Base-by-base conservation (phyloP, 768 basidiomycete species). In the Amyloporia xantha region DNA sequence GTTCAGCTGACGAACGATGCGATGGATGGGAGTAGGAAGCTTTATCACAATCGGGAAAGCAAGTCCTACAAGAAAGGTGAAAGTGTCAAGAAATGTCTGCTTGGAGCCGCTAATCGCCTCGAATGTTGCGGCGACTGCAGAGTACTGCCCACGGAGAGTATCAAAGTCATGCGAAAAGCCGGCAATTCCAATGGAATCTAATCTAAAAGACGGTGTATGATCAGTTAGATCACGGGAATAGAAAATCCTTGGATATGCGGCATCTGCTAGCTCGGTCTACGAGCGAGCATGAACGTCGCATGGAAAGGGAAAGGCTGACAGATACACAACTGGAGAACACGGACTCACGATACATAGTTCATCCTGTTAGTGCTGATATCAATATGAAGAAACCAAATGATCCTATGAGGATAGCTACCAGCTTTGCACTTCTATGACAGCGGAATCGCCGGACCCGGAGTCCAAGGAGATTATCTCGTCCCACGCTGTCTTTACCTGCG, bases 181-280 rank as follows among this genome's bases (percentile, higher is more conserved):
- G 5, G 77, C 78, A 27, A 81, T 75, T 10, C 80, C 78, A 44
- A 82, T 68, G 1, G 68, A 72, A 54, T 83, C 81, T 3, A 82
- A 65, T 11, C 78, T 79, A 40, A 15, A n/a, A n/a, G n/a, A n/a
- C n/a, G n/a, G n/a, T n/a, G n/a, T n/a, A n/a, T n/a, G n/a, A n/a
- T n/a, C n/a, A n/a, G n/a, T n/a, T n/a, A n/a, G n/a, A n/a, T n/a
- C n/a, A n/a, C n/a, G n/a, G n/a, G n/a, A n/a, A n/a, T n/a, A n/a
- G n/a, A n/a, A n/a, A n/a, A n/a, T n/a, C n/a, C n/a, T n/a, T n/a
- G n/a, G n/a, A n/a, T n/a, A n/a, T n/a, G n/a, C n/a, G n/a, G n/a
- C n/a, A n/a, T n/a, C n/a, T n/a, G n/a, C n/a, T n/a, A n/a, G n/a
- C n/a, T n/a, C n/a, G n/a, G n/a, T n/a, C n/a, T n/a, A n/a, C n/a